Evolutionary conservation across 495 filamentous ascomycete species (phyloP).

Genomic region (Talaromyces borbonicus): DNA sequence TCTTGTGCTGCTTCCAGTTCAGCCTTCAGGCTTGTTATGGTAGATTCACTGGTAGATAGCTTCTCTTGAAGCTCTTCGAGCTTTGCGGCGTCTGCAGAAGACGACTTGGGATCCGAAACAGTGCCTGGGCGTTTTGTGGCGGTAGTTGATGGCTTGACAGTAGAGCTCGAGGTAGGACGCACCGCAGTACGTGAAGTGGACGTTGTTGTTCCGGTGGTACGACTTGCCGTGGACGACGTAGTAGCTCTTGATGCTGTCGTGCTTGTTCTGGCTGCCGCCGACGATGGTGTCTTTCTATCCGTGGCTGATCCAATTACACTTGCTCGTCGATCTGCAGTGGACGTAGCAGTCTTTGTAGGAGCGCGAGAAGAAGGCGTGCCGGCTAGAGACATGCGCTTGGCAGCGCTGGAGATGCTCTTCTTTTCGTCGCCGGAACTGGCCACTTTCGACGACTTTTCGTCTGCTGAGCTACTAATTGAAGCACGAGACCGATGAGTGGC

Average conservation of each 20-base stretch:
- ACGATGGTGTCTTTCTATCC: constrained; percentile 21
- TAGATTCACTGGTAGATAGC: constrained; percentile 35
- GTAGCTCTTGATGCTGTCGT: constrained; percentile 20
- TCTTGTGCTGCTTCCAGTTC: constrained; percentile 33
- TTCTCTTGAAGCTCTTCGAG: constrained; percentile 31
- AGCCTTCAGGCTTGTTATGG: constrained; percentile 25
- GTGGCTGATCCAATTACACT: constrained; percentile 30
- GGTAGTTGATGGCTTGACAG: constrained; percentile 17
- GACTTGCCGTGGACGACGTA: constrained; percentile 18
- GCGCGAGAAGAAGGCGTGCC: constrained; percentile 23
- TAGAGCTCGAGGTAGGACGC: constrained; percentile 15
- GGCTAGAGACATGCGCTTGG: constrained; percentile 40
- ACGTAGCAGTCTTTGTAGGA: constrained; percentile 26
- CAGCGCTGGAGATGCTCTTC: constrained; percentile 31
- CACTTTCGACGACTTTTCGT: constrained; percentile 27
- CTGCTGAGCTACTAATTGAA: constrained; percentile 39
- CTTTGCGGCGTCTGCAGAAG: constrained; percentile 20
- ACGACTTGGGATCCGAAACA: constrained; percentile 13
- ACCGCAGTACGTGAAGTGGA: constrained; percentile 21
- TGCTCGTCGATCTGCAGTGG: constrained; percentile 30
- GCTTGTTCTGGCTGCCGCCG: constrained; percentile 23
- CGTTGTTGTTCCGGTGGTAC: constrained; percentile 20
- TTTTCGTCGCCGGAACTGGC: constrained; percentile 38
- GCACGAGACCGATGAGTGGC: constrained; percentile 35
- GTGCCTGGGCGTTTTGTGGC: constrained; percentile 28